A percentile compares a stretch with the other conserved stretches of the same genome.
Conservation (phyloP, 345 rosid species). For the Eucalyptus dawsonii region DNA sequence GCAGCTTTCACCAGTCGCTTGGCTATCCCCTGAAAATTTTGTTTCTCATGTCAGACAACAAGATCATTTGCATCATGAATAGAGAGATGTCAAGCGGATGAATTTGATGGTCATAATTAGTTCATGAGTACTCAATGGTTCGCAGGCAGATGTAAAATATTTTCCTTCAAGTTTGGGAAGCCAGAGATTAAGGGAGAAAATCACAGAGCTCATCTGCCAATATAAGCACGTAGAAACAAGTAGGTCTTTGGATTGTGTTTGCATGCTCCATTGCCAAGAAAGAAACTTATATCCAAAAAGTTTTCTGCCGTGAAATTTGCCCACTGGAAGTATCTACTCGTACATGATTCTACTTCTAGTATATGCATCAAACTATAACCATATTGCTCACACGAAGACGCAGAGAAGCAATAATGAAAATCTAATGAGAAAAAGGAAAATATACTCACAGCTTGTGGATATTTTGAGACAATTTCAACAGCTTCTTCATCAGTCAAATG, state of each 20-base stretch:
- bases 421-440: not conserved
- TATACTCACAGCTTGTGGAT: not conserved
- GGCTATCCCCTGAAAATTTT: conserved; percentile 35
- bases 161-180: not conserved
- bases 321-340: no score
- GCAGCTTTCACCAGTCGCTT: conserved; percentile 46
- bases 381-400: not conserved
- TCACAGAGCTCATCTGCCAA: not conserved
- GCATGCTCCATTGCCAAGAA: not conserved
- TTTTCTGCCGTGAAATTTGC: no score
- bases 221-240: not conserved
- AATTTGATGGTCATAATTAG: not conserved
- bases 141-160: not conserved
- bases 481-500: conserved; percentile 1
- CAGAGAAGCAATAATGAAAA: not conserved
- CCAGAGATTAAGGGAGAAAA: not conserved
- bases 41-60: not conserved
- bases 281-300: not conserved
- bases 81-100: not conserved
- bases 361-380: not conserved
- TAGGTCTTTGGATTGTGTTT: not conserved
- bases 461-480: not conserved
- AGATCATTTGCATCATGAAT: not conserved
- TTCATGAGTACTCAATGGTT: not conserved
- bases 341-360: not conserved